Conservation (phyloP, 371 early-diverging fungal species). For the Actinomucor elegans region DNA sequence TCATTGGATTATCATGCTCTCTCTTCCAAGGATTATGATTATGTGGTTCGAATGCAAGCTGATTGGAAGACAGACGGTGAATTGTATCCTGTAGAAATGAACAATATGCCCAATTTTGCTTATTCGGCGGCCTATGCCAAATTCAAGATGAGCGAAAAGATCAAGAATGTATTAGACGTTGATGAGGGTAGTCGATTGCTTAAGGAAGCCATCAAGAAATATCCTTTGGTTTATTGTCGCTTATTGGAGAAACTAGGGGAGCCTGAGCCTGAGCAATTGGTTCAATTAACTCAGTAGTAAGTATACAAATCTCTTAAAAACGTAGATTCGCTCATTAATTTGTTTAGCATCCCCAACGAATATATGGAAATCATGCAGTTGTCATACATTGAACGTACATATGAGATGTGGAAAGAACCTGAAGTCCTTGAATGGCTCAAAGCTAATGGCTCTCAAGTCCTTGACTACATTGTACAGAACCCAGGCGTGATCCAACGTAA, state of each 20-base stretch:
- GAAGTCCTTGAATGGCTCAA: conserved; percentile 61
- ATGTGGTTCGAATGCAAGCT: conserved; percentile 53
- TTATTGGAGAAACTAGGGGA: conserved; percentile 40
- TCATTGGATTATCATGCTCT: conserved; percentile 85
- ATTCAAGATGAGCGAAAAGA: conserved; percentile 60
- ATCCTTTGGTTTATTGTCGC: conserved; percentile 32
- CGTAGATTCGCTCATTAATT: neutral
- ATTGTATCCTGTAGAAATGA: conserved; percentile 32
- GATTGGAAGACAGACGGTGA: conserved; percentile 43
- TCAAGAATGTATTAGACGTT: conserved; percentile 15
- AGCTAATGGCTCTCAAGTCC: conserved; percentile 18
- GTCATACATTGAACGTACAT: conserved; percentile 52
- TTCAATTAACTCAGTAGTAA: conserved; percentile 8
- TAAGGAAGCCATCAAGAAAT: conserved; percentile 61
- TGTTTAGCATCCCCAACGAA: conserved; percentile 13
- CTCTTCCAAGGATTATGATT: conserved; percentile 74
- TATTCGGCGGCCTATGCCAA: conserved; percentile 77
- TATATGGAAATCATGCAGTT: conserved; percentile 31
- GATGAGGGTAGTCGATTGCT: conserved; percentile 54
- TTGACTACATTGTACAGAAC: conserved; percentile 4
- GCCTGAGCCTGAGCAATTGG: conserved; percentile 6
- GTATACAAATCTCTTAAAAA: conserved; percentile 1
- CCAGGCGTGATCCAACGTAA: conserved; percentile 14
- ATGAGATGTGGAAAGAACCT: conserved; percentile 75
- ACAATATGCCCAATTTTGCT: conserved; percentile 72